A percentile compares a stretch with the other conserved stretches of the same genome.
Conservation (phyloP, 108 stramenopile genomes). For the Schizochytrium sp. region DNA sequence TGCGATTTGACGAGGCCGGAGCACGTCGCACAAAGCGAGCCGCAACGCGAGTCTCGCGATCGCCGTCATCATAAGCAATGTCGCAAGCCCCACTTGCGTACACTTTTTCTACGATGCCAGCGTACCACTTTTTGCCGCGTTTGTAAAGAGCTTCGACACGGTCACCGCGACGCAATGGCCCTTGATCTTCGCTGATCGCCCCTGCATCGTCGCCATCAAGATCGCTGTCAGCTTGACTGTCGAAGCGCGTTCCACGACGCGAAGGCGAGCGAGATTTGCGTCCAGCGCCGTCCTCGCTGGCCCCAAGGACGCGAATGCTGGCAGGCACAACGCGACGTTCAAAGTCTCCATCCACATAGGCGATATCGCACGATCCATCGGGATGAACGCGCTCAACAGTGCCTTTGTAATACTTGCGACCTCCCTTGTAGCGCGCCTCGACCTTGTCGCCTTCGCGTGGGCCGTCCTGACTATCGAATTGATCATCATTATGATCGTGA, state of each 20-base stretch:
- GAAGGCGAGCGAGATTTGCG: too few species aligned
- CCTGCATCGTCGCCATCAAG: neutral
- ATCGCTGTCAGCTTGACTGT: neutral
- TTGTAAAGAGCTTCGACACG: constrained; percentile 22
- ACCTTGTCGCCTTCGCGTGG: constrained; percentile 31
- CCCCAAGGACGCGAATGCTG: neutral
- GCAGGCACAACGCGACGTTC: neutral
- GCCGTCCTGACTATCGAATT: constrained; percentile 18
- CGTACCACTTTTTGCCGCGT: constrained; percentile 12
- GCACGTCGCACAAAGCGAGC: neutral
- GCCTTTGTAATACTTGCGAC: constrained; percentile 35
- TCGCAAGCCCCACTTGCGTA: constrained; percentile 21
- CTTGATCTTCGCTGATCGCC: neutral
- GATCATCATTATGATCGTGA: neutral
- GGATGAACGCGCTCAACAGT: constrained; percentile 21
- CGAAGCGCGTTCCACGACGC: neutral
- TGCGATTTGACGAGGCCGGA: neutral
- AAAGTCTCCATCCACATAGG: constrained; percentile 35
- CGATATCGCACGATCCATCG: constrained; percentile 48
- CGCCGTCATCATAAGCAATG: constrained; percentile 30
- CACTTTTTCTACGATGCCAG: neutral
- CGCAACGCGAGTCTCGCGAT: neutral
- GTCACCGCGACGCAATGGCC: neutral
- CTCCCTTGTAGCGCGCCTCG: constrained; percentile 29
- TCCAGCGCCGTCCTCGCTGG: too few species aligned